These are phyloP conservation scores for Groenewaldozyma tartarivorans DNA, from an alignment of 805 yeast species.

Conservation along the genomic window DNA sequence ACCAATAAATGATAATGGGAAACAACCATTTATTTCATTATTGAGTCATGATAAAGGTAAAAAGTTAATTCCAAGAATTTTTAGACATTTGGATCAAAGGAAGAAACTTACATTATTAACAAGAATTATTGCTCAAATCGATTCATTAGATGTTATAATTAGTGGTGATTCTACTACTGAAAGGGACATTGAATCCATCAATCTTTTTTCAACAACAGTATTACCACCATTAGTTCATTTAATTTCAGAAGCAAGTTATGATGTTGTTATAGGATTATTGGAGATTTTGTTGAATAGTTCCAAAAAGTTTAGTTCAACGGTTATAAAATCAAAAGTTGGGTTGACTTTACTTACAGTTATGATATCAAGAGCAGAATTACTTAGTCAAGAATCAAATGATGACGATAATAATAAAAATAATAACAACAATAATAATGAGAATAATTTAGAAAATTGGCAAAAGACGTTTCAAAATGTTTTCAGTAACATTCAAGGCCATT, in stretches of 20 bases:
- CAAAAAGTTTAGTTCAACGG: slow-evolving; percentile 39
- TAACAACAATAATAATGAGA: too few relatives aligned
- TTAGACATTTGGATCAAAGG: slow-evolving; percentile 68
- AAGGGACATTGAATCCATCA: slow-evolving; percentile 50
- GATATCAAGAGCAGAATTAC: slow-evolving; percentile 83
- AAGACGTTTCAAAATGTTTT: slow-evolving; percentile 74
- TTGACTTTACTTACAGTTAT: slow-evolving; percentile 81
- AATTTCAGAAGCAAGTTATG: slow-evolving; percentile 70
- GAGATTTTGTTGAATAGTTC: slow-evolving; percentile 62
- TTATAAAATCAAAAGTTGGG: slow-evolving; percentile 61
- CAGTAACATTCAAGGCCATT: slow-evolving; percentile 66
- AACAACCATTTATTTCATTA: slow-evolving; percentile 75
- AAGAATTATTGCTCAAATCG: slow-evolving; percentile 68
- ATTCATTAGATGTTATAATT: slow-evolving; percentile 63
- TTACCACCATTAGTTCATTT: slow-evolving; percentile 77
- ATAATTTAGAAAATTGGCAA: slow-evolving; percentile 60
- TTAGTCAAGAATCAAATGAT: slow-evolving; percentile 68
- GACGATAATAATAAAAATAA: too few relatives aligned
- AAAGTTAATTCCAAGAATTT: slow-evolving; percentile 79
- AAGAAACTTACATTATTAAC: slow-evolving; percentile 72
- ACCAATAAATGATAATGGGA: slow-evolving; percentile 42
- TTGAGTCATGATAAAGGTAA: slow-evolving; percentile 79
- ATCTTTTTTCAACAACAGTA: slow-evolving; percentile 69
- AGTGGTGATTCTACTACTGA: slow-evolving; percentile 36
- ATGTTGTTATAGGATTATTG: slow-evolving; percentile 68